A percentile compares a stretch with the other conserved stretches of the same genome.
Conservation (phyloP, 2,329 filamentous ascomycete genomes). For the Stagonosporopsis rhizophila region DNA sequence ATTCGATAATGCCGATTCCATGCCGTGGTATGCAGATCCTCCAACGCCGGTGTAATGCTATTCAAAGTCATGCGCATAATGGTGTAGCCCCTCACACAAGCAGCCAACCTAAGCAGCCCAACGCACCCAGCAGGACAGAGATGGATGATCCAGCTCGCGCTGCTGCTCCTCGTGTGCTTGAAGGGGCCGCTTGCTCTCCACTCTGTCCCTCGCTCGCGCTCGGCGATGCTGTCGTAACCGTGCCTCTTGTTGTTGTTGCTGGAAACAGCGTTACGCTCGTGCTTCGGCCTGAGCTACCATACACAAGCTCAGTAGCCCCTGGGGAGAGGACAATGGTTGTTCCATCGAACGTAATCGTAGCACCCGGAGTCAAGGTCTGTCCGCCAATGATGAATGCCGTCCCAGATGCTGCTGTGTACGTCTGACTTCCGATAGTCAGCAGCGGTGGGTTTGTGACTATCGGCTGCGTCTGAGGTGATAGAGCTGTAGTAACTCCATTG, state of each 20-base stretch:
- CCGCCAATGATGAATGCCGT: conserved; percentile 54
- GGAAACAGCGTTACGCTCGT: conserved; percentile 49
- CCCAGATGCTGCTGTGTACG: conserved; percentile 50
- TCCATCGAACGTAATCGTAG: conserved; percentile 48
- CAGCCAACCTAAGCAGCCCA: background rate
- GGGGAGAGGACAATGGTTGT: conserved; percentile 52
- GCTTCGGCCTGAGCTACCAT: conserved; percentile 47
- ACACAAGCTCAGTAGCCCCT: conserved; percentile 49
- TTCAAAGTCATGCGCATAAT: background rate
- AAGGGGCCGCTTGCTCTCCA: conserved; percentile 1
- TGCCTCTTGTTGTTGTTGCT: conserved; percentile 41
- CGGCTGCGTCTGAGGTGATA: conserved; percentile 30
- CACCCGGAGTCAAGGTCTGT: conserved; percentile 49
- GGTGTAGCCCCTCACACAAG: background rate
- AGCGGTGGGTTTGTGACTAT: conserved; percentile 51
- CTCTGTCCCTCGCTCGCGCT: conserved; percentile 27
- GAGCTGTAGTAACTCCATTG: conserved; percentile 28
- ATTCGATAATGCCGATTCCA: background rate
- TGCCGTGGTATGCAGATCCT: background rate
- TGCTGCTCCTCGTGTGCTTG: conserved; percentile 4
- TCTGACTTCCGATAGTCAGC: conserved; percentile 41
- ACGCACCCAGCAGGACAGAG: background rate
- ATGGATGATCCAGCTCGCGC: background rate
- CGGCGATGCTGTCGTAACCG: conserved; percentile 6
- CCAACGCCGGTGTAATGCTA: conserved; percentile 1